Base-by-base conservation (phyloP, 108 stramenopile species). In the Nannochloropsis salina region DNA sequence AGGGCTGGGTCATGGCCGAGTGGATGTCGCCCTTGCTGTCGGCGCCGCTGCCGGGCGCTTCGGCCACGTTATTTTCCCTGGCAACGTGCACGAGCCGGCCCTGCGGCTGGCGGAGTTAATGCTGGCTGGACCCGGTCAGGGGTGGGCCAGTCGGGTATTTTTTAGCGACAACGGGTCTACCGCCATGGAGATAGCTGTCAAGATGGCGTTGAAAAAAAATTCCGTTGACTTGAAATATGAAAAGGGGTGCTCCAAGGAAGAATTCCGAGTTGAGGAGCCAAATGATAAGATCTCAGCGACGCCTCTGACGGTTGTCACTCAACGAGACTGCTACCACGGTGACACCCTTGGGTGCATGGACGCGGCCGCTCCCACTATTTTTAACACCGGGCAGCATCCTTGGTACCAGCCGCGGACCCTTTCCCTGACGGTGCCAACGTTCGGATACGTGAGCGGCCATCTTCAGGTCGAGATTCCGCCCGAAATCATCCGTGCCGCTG, bases 51-150 rank as follows among this genome's bases (percentile, higher is more conserved):
- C 89, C 43, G 89, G 89, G 31, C 87, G 89, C 8, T 90, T 88
- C 51, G 89, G 89, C 47, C 89, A 90, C 88, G 42, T 90, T n/a
- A 83, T 88, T 9, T 90, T 90, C 85, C 88, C 89, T 45, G 85
- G 85, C 40, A 87, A 82, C 42, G 47, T 88, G 11, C 89, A 90
- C 74, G 85, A 88, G 43, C 89, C 89, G 45, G 89, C 88, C 82
- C 84, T 90, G 20, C 43, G 82, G 82, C 85, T 90, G 31, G 87
- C 89, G 42, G 88, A 88, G 47, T 82, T 80, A 43, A 85, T 90
- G 74, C 44, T 87, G 81, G 82, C 43, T 9, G 89, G 89, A 4
- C 89, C 89, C 42, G 89, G 89, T 8, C 83, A 41, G 41, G 89
- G 86, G 6, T 90, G 89, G 89, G 87, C 89, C 85, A 83, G 84